These are phyloP conservation scores for Thalassiosira livingstoniorum DNA, from an alignment of 352 stramenopile genomes.

Conservation along the genomic window DNA sequence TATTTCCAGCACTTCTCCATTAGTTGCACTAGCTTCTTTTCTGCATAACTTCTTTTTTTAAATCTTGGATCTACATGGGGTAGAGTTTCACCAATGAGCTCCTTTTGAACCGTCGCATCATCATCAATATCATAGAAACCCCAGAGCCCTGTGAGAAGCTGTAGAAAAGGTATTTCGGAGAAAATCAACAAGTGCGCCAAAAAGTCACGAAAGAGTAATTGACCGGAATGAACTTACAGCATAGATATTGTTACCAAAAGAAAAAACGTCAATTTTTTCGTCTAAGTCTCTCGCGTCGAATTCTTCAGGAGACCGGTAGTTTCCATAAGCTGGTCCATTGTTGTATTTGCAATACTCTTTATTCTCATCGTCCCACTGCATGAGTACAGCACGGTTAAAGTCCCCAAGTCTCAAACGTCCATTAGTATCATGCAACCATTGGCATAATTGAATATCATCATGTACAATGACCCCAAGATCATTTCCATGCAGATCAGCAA, in stretches of 20 bases:
- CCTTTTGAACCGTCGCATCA: constrained; percentile 56
- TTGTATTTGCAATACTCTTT: constrained; percentile 74
- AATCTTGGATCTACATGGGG: constrained; percentile 70
- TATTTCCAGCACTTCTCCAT: constrained; percentile 78
- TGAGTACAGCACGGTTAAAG: constrained; percentile 75
- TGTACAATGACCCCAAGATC: constrained; percentile 76
- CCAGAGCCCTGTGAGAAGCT: constrained; percentile 74
- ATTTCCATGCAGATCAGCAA: constrained; percentile 78
- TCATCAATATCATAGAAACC: constrained; percentile 78
- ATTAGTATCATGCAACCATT: constrained; percentile 69
- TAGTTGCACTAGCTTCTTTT: constrained; percentile 69
- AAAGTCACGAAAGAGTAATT: constrained; percentile 6
- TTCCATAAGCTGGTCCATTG: constrained; percentile 69
- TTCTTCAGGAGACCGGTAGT: constrained; percentile 79
- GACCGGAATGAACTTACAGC: not conserved
- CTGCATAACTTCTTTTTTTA: constrained; percentile 63
- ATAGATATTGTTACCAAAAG: constrained; percentile 83
- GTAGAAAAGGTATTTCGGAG: not conserved
- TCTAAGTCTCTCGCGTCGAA: constrained; percentile 63
- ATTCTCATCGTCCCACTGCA: constrained; percentile 65
- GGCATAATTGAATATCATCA: constrained; percentile 78
- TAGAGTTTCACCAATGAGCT: constrained; percentile 64
- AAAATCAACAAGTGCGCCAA: not conserved
- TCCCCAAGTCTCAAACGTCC: constrained; percentile 70
- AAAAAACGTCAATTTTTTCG: constrained; percentile 83